Conservation (phyloP, 225 moss, liverwort and hornwort species). For the Physcomitrellopsis africana region DNA sequence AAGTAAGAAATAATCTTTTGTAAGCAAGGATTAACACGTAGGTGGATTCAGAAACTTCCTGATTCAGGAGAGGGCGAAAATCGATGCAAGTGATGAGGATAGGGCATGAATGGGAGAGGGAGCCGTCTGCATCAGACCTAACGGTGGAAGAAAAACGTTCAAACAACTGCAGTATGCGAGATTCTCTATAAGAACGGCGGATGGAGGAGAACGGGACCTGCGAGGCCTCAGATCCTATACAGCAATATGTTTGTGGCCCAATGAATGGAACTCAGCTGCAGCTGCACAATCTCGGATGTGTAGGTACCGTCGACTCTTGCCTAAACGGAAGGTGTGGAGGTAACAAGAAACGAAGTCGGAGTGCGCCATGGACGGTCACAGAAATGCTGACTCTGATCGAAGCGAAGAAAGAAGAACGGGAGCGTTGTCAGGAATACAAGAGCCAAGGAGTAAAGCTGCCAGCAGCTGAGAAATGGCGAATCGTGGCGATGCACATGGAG, state of each 20-base stretch:
- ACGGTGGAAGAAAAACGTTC: constrained; percentile 12
- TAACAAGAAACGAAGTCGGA: constrained; percentile 84
- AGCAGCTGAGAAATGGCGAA: constrained; percentile 93
- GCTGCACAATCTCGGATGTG: constrained; percentile 35
- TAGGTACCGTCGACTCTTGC: constrained; percentile 39
- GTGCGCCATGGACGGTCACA: constrained; percentile 91
- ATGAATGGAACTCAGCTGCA: constrained; percentile 44
- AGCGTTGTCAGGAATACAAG: constrained; percentile 83
- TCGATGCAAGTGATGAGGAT: constrained; percentile 41
- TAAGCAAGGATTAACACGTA: too few species aligned
- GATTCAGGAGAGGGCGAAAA: not conserved
- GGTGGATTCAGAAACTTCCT: not conserved
- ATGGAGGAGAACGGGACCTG: constrained; percentile 59
- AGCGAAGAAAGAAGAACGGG: constrained; percentile 90
- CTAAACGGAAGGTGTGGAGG: constrained; percentile 45
- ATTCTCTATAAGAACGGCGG: constrained; percentile 29
- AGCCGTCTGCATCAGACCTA: constrained; percentile 34
- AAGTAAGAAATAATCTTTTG: too few species aligned
- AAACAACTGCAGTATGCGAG: constrained; percentile 27
- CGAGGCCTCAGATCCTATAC: constrained; percentile 54
- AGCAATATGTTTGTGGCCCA: constrained; percentile 40
- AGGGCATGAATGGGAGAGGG: constrained; percentile 42
- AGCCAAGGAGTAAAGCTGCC: constrained; percentile 87
- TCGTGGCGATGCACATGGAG: constrained; percentile 93
- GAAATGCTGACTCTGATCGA: constrained; percentile 95